These are phyloP conservation scores for Isochrysis galbana DNA, from an alignment of 78 protist species.

Conservation along the genomic window DNA sequence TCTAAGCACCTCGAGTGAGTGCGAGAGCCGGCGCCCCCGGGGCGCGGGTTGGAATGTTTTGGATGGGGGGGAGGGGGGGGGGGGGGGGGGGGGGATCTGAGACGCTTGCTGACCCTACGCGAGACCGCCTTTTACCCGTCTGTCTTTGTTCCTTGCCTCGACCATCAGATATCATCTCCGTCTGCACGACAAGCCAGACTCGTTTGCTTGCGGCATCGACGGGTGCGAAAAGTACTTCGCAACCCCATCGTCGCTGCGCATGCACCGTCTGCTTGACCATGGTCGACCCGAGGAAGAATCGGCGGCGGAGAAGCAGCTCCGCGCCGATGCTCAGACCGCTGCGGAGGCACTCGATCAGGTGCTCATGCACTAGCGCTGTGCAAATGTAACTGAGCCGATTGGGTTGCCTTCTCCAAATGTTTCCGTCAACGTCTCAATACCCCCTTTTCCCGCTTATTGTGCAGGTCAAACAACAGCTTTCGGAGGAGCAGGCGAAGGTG, in stretches of 20 bases:
- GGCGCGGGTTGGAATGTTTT: no score
- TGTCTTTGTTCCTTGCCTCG: no score
- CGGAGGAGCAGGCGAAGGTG: background rate
- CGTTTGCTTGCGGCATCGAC: background rate
- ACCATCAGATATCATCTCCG: background rate
- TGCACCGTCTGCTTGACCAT: background rate
- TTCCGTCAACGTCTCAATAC: background rate
- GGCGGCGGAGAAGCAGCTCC: background rate
- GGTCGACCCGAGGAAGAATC: background rate
- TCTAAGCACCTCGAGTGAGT: slow-evolving; percentile 13
- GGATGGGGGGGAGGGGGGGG: no score
- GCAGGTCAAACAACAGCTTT: background rate
- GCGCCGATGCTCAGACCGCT: background rate
- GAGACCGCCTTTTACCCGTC: no score
- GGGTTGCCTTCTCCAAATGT: background rate
- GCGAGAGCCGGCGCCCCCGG: no score
- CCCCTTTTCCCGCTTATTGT: no score
- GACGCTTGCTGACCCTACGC: no score
- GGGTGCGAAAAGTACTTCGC: slow-evolving; percentile 12
- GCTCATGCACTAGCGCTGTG: background rate
- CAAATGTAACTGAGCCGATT: background rate
- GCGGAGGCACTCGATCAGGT: background rate
- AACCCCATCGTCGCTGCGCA: slow-evolving; percentile 19
- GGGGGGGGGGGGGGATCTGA: no score
- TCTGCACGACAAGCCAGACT: slow-evolving; percentile 1